These are phyloP conservation scores for Nigrospora osmanthi DNA, from an alignment of 2,329 filamentous ascomycete species.

Conservation along the genomic window DNA sequence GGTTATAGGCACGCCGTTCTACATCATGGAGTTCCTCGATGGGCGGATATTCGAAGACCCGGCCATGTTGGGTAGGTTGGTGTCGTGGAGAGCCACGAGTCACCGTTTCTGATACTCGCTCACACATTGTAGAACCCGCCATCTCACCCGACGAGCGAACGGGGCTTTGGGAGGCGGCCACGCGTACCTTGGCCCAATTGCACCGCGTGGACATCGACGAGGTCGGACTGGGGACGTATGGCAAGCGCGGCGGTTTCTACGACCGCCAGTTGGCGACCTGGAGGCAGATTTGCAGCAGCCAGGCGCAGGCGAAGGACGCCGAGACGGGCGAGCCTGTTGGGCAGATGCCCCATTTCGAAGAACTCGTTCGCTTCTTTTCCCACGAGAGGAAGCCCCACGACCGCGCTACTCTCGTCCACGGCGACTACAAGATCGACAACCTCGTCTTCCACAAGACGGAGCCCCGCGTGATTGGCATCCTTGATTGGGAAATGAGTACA, in stretches of 20 bases:
- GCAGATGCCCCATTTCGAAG: conserved; percentile 73
- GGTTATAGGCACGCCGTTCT: conserved; percentile 86
- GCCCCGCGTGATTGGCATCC: conserved; percentile 64
- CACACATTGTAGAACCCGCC: background rate
- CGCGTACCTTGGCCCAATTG: conserved; percentile 76
- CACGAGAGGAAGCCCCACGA: conserved; percentile 61
- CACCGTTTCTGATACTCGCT: background rate
- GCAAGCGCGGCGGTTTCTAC: conserved; percentile 65
- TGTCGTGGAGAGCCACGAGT: background rate
- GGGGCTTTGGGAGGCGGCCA: conserved; percentile 79
- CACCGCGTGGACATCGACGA: conserved; percentile 63
- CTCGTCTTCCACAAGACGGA: conserved; percentile 84
- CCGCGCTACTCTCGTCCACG: conserved; percentile 74
- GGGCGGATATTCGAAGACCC: conserved; percentile 91
- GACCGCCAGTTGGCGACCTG: conserved; percentile 80
- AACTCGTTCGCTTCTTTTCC: conserved; percentile 71
- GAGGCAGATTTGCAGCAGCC: conserved; percentile 66
- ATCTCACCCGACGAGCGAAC: conserved; percentile 44
- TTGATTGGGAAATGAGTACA: conserved; percentile 99
- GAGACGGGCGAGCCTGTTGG: conserved; percentile 74
- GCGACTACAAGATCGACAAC: conserved; percentile 95
- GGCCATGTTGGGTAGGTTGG: conserved; percentile 38
- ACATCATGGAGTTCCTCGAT: conserved; percentile 94
- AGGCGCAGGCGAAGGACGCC: conserved; percentile 66
- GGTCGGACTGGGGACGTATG: conserved; percentile 66